phyloP scores from a whole-genome alignment of 2,329 filamentous ascomycete species.

The Sporothrix inflata region DNA sequence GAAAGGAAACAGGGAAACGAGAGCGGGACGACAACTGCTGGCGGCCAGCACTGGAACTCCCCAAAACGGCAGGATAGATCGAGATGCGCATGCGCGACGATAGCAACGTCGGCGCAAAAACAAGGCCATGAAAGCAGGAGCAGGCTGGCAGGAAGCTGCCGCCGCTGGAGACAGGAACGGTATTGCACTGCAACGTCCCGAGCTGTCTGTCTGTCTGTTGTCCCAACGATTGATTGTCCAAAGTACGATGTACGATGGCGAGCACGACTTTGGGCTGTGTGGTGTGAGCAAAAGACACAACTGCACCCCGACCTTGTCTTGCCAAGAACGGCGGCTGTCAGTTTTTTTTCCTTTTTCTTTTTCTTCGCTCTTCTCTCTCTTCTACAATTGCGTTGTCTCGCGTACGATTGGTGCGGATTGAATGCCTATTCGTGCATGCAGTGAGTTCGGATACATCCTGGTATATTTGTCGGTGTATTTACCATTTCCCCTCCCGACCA shows the following conservation, averaged over 20 bases:
- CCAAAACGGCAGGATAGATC: conserved; percentile 18
- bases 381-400: neutral
- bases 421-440: conserved; percentile 19
- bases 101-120: neutral
- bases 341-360: neutral
- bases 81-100: conserved; percentile 23
- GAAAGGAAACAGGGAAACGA: neutral
- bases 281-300: too few species aligned
- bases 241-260: conserved; percentile 5
- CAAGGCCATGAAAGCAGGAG: neutral
- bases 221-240: conserved; percentile 5
- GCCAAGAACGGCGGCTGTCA: conserved; percentile 2
- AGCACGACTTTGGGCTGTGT: too few species aligned
- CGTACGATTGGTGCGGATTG: conserved; percentile 16
- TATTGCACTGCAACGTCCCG: conserved; percentile 10
- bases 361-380: neutral
- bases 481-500: neutral
- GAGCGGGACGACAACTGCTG: too few species aligned
- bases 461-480: too few species aligned
- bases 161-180: neutral
- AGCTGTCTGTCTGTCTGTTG: conserved; percentile 12
- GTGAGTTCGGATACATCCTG: conserved; percentile 1
- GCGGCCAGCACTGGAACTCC: neutral
- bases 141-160: neutral
- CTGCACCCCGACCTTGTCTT: neutral